A percentile compares a stretch with the other conserved stretches of the same genome.
These are phyloP conservation scores for Corniculantispora saksenae DNA, from an alignment of 2,329 filamentous ascomycete genomes.

Conservation along the genomic window DNA sequence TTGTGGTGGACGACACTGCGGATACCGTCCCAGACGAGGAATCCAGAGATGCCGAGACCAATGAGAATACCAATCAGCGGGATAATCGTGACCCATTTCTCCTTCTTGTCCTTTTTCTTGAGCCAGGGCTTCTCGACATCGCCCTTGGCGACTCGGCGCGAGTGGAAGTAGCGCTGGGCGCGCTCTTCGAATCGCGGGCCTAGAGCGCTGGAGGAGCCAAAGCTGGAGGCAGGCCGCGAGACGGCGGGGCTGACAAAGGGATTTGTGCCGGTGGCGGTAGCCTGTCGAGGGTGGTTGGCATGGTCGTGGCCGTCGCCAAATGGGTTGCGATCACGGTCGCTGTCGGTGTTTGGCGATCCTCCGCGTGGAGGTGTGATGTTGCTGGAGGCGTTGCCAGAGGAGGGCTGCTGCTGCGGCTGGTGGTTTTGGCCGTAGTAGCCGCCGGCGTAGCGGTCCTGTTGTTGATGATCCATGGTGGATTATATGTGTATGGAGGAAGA, in stretches of 20 bases:
- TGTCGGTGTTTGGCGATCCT: conserved; percentile 45
- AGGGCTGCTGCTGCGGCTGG: conserved; percentile 23
- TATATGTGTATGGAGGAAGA: background rate
- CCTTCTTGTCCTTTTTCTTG: conserved; percentile 69
- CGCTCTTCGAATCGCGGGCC: conserved; percentile 39
- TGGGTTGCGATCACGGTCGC: conserved; percentile 35
- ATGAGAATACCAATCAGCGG: conserved; percentile 70
- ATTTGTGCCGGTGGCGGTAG: conserved; percentile 33
- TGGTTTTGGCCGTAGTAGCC: conserved; percentile 27
- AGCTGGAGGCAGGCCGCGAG: conserved; percentile 51
- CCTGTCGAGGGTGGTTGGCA: conserved; percentile 35
- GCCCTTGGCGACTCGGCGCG: conserved; percentile 69
- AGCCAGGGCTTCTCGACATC: conserved; percentile 78
- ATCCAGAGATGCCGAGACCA: conserved; percentile 66
- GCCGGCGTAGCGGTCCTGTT: conserved; percentile 28
- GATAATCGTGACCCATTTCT: conserved; percentile 85
- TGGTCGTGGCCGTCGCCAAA: conserved; percentile 43
- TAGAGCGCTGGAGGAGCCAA: conserved; percentile 45
- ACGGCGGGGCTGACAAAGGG: conserved; percentile 48
- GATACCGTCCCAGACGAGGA: conserved; percentile 76
- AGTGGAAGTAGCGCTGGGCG: conserved; percentile 67
- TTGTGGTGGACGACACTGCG: conserved; percentile 71
- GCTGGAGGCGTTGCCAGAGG: conserved; percentile 40
- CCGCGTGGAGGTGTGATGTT: conserved; percentile 42
- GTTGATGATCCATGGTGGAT: conserved; percentile 29